These are phyloP conservation scores for Corniculantispora saksenae DNA, from an alignment of 2,329 filamentous ascomycete species.

Conservation along the genomic window DNA sequence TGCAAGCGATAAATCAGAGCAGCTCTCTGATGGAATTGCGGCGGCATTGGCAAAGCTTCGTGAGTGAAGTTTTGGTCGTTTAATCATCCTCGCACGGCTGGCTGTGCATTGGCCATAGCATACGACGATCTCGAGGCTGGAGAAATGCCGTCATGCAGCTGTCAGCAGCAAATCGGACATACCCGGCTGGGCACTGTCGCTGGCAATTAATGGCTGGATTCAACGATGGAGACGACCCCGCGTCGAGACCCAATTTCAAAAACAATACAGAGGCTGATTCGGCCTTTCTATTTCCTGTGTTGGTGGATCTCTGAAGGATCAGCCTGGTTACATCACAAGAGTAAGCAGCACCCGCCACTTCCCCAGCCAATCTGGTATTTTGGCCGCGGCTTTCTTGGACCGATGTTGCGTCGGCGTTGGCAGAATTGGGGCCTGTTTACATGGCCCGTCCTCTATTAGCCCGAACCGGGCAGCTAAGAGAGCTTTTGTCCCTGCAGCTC, in stretches of 20 bases:
- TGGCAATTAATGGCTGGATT: not conserved
- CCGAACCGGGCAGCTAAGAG: not conserved
- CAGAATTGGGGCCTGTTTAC: not conserved
- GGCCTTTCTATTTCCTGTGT: not conserved
- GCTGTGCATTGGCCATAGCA: not conserved
- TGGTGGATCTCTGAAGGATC: not conserved
- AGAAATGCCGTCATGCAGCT: not conserved
- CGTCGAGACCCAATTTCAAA: not conserved
- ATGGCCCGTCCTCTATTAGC: not conserved
- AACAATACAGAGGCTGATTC: not conserved
- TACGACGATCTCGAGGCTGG: not conserved
- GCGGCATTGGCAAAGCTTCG: constrained; percentile 62
- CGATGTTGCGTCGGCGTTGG: not conserved
- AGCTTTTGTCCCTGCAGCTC: not conserved
- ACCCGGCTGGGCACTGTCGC: not conserved
- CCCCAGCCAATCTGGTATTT: not conserved
- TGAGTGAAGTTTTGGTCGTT: constrained; percentile 30
- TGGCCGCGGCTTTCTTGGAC: not conserved
- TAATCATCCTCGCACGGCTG: not conserved
- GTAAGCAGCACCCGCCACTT: not conserved
- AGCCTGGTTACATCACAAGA: not conserved
- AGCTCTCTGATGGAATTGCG: constrained; percentile 59
- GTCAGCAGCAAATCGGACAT: constrained; percentile 1
- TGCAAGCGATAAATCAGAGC: constrained; percentile 35
- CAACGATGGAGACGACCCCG: not conserved